Evolutionary conservation across 2,329 filamentous ascomycete genomes (phyloP).

Genomic region (Pseudopyricularia cyperi): DNA sequence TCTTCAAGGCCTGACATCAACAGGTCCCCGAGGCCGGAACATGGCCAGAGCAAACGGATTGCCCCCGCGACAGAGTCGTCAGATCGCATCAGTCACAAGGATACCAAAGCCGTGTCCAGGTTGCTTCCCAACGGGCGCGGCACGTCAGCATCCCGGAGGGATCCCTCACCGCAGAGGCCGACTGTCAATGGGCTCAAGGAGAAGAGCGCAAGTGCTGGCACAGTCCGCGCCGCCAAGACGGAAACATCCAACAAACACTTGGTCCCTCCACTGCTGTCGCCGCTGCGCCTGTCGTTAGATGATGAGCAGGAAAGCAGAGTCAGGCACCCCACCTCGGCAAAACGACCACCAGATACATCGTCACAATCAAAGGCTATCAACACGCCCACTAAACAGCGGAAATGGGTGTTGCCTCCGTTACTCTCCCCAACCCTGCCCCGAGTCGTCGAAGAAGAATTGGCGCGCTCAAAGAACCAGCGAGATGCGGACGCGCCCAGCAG

Average conservation of each 20-base stretch:
- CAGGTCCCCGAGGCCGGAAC: neutral
- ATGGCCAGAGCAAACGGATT: neutral
- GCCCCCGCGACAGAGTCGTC: neutral
- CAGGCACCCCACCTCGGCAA: constrained; percentile 9
- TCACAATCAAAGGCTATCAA: constrained; percentile 10
- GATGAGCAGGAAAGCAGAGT: constrained; percentile 17
- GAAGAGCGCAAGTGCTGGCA: constrained; percentile 17
- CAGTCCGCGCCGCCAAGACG: neutral
- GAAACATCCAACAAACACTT: constrained; percentile 23
- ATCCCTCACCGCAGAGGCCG: constrained; percentile 5
- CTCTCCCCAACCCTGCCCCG: constrained; percentile 44
- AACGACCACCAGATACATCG: constrained; percentile 20
- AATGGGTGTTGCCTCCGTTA: constrained; percentile 27
- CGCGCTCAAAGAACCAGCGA: constrained; percentile 13
- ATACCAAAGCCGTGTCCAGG: neutral
- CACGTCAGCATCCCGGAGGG: neutral
- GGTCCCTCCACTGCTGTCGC: constrained; percentile 40
- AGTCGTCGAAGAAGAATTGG: constrained; percentile 33
- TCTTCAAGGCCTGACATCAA: neutral
- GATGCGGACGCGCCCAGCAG: constrained; percentile 17
- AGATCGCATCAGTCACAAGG: neutral
- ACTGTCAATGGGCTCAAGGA: constrained; percentile 24
- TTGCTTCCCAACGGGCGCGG: neutral
- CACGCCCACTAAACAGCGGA: constrained; percentile 22
- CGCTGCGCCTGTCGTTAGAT: constrained; percentile 32